Evolutionary conservation across 2,329 filamentous ascomycete genomes (phyloP), one percentile per base, ranked within the genome.

Genomic region (Claviceps quebecensis): DNA sequence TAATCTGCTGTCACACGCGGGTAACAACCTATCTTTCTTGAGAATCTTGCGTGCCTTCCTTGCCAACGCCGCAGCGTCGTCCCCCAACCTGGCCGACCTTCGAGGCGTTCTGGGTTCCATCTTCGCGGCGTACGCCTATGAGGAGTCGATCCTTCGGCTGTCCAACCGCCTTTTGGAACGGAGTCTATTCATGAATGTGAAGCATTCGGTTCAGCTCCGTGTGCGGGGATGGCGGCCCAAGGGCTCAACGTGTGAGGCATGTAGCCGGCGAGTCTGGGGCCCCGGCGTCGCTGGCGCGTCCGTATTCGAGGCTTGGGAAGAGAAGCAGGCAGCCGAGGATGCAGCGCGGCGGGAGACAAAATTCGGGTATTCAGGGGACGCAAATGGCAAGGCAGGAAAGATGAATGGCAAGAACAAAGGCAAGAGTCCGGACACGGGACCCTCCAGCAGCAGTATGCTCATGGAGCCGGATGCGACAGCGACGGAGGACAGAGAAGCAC

Each of bases 101-200:
- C 84, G 93, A 45, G 79, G 80, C 6, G 90, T 97, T 0, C 77
- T 98, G 2, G 74, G 81, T 1, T 93, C 90, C 13, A 91, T 98
- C 51, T 97, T 98, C 68, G 83, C 91, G 0, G 91, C 93, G 0
- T 98, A 98, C 64, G 84, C 89, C 0, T 96, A 97, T 63, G 93
- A 98, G 66, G 87, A 91, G 64, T 90, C 86, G 0, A 86, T 98
- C 16, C 76, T 98, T 19, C 76, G 78, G 1, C 78, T 98, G 3
- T 88, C 93, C 0, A 95, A 91, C 63, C 78, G 84, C 4, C 81
- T 98, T 52, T 74, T 98, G 0, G 90, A 95, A 56, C 84, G 88
- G 58, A 93, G 93, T 60, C 75, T 95, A 5, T 98, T 97, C 60
- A 78, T 85, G 41, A 84, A 87, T 56, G 87, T 98, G 38, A 74